Evolutionary conservation across 1,284 basidiomycete species (phyloP).

Genomic region (Singerocomus rubriflavus): DNA sequence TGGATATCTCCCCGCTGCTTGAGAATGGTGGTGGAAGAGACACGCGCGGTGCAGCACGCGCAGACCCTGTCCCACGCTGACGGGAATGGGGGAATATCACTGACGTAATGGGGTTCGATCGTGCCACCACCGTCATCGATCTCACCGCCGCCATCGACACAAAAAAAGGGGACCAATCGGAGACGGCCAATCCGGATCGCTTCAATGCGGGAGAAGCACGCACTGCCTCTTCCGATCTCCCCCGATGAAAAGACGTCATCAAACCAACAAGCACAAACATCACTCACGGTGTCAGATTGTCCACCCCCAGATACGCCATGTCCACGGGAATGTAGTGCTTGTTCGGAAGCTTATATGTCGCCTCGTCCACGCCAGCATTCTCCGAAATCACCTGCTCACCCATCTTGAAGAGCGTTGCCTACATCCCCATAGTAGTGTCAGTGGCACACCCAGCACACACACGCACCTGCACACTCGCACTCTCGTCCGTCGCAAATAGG

Average conservation of each 20-base stretch:
- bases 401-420: conserved; percentile 93
- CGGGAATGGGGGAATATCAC: conserved; percentile 6
- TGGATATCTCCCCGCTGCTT: no score
- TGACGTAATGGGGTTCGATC: conserved; percentile 24
- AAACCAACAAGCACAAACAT: conserved; percentile 7
- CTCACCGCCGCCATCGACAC: conserved; percentile 18
- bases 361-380: conserved; percentile 59
- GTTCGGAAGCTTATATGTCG: conserved; percentile 85
- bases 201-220: no score
- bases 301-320: conserved; percentile 61
- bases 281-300: conserved; percentile 50
- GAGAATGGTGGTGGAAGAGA: no score
- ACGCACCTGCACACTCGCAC: conserved; percentile 85
- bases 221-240: conserved; percentile 13
- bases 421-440: conserved; percentile 5
- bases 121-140: conserved; percentile 31
- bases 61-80: conserved; percentile 23
- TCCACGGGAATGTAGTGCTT: conserved; percentile 90
- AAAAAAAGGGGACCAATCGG: conserved; percentile 13
- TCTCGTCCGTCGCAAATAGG: conserved; percentile 84
- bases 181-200: background rate
- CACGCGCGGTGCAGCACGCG: no score
- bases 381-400: conserved; percentile 68
- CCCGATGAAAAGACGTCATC: no score
- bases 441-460: background rate